Percentiles rank a stretch among this genome's conserved stretches.
Conservation (phyloP, 1,284 basidiomycete genomes). For the Puccinia coronata region DNA sequence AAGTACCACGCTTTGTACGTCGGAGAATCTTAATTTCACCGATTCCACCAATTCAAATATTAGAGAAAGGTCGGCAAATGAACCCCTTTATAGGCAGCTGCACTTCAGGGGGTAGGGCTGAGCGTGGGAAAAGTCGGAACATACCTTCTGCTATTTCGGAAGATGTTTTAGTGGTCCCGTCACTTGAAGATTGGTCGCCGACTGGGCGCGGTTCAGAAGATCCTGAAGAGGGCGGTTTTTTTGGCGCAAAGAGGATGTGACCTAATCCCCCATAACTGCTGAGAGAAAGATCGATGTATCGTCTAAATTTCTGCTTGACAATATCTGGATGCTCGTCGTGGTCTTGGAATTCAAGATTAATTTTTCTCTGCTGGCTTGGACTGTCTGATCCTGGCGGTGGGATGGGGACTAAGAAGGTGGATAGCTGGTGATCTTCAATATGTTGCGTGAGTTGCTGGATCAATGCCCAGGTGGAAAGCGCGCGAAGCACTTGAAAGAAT, state of each 20-base stretch:
- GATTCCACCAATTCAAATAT: background rate
- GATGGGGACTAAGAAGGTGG: background rate
- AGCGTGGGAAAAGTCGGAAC: background rate
- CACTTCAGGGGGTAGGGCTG: background rate
- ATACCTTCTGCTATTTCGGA: background rate
- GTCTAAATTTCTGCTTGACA: slow-evolving; percentile 21
- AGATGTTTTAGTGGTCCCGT: background rate
- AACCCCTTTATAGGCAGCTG: background rate
- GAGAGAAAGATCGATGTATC: slow-evolving; percentile 21
- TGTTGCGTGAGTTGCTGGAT: slow-evolving; percentile 36
- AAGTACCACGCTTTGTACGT: background rate
- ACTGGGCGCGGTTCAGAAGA: background rate
- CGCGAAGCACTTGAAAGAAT: slow-evolving; percentile 15
- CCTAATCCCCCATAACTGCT: slow-evolving; percentile 39
- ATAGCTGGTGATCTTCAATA: background rate
- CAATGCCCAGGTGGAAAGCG: slow-evolving; percentile 30
- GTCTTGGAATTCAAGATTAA: background rate
- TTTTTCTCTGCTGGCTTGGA: background rate
- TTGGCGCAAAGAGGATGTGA: slow-evolving; percentile 7
- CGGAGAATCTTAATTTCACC: background rate
- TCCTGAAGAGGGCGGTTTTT: background rate
- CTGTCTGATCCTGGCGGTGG: background rate
- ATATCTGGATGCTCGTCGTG: background rate
- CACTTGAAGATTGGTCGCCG: background rate
- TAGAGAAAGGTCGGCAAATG: too few species aligned